These are phyloP conservation scores for Coemansia nantahalensis DNA, from an alignment of 192 early-diverging fungal species.

Conservation along the genomic window DNA sequence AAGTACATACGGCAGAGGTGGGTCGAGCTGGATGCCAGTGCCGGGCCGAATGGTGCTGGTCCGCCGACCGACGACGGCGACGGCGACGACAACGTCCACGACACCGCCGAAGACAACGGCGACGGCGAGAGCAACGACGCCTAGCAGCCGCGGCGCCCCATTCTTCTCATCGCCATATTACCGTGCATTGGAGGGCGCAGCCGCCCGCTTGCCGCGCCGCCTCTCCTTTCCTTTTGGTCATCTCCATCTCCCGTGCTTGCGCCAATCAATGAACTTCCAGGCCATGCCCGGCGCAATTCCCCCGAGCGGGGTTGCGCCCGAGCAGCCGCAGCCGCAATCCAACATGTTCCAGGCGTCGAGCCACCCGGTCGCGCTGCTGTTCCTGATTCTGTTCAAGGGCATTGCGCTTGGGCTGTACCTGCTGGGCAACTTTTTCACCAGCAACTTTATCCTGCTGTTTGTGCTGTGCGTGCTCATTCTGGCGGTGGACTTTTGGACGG, in stretches of 20 bases:
- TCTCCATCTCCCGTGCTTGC: neutral
- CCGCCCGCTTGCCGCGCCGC: too few relatives aligned
- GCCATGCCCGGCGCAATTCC: neutral
- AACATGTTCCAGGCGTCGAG: slow-evolving; percentile 39
- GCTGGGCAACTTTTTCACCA: slow-evolving; percentile 76
- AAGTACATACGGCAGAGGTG: slow-evolving; percentile 49
- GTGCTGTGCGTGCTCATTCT: slow-evolving; percentile 88
- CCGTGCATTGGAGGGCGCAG: too few relatives aligned
- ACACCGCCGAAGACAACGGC: slow-evolving; percentile 2
- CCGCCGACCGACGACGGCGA: slow-evolving; percentile 2
- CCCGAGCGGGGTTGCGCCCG: neutral
- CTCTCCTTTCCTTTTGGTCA: neutral
- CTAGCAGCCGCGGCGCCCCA: neutral
- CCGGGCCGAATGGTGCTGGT: neutral
- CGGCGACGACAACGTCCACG: slow-evolving; percentile 1
- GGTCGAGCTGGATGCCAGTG: slow-evolving; percentile 9
- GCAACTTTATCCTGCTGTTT: slow-evolving; percentile 87
- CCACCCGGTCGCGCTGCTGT: slow-evolving; percentile 89
- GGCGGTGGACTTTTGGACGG: slow-evolving; percentile 98
- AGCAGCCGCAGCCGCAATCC: neutral
- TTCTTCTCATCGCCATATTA: too few relatives aligned
- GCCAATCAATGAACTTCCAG: slow-evolving; percentile 3
- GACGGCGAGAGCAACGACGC: neutral
- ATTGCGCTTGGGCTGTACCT: slow-evolving; percentile 83
- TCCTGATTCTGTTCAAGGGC: slow-evolving; percentile 85